Base-by-base conservation (phyloP, 805 yeast species). In the Schwanniomyces yamadae region DNA sequence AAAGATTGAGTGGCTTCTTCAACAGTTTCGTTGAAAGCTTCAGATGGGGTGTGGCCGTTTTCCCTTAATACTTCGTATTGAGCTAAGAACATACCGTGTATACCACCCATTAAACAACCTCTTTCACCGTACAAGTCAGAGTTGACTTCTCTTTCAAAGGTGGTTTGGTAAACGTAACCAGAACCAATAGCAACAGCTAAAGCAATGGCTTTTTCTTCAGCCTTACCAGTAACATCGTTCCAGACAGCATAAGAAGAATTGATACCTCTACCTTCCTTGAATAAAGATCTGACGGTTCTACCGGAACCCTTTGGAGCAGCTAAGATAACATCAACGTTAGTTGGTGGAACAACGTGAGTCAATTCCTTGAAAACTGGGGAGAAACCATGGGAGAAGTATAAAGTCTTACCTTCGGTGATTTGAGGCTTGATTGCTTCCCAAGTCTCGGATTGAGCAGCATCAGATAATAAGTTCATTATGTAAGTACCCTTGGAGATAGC, bases 291-390 rank as follows among this genome's bases (percentile, higher is more conserved):
- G 56, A 93, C 99, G 57, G 99, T 93, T 80, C 99, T 89, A 76
- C 99, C 99, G 48, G 98, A 91, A 69, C 99, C 99, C 85, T 93
- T 93, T 76, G 99, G 99, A 71, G 99, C 99, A 63, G 91, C 99
- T 64, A 93, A 79, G 75, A 93, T 93, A 54, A 90, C 97, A 63
- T 93, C 99, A 52, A 93, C 79, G 74, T 91, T 85, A 53, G 74
- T 72, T 75, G 99, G 99, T 60, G 96, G 84, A 59, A 81, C 96
- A 59, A 93, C 99, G 61, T 90, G 77, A 66, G 99, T 93, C 73
- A 91, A 83, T 58, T 89, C 89, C 77, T 89, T 88, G 91, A 93
- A 93, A 45, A 93, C 97, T 63, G 98, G 98, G 39, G 97, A 90
- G 87, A 93, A 93, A 65, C 99, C 99, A 77, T 93, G 99, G 49